Evolutionary conservation across 176 grass and related monocot species (phyloP).

Genomic region (Cenchrus fungigraminus): DNA sequence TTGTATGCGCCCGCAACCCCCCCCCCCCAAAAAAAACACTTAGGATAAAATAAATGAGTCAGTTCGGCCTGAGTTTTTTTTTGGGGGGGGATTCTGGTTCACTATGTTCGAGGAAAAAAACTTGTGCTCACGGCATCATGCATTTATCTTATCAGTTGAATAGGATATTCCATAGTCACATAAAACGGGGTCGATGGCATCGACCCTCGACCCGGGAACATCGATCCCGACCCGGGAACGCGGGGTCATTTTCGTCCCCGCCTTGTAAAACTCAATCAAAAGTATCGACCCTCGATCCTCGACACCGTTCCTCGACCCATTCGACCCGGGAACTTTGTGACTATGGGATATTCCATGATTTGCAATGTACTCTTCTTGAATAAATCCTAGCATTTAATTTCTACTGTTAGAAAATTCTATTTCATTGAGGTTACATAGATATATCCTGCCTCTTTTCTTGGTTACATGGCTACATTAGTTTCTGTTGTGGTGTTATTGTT

Average conservation of each 20-base stretch:
- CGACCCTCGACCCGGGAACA: too few relatives aligned
- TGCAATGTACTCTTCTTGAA: not conserved
- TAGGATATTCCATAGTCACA: too few relatives aligned
- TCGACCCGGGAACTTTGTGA: too few relatives aligned
- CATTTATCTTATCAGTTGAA: not conserved
- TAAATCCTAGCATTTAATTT: constrained; percentile 5
- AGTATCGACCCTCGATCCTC: too few relatives aligned
- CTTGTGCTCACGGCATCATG: not conserved
- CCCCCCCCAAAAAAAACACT: too few relatives aligned
- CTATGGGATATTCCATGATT: not conserved
- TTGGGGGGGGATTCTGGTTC: not conserved
- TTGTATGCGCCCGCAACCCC: not conserved
- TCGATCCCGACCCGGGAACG: too few relatives aligned
- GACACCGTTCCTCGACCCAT: too few relatives aligned
- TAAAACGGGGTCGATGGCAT: too few relatives aligned
- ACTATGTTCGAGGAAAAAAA: not conserved
- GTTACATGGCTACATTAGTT: not conserved
- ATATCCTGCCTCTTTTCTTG: not conserved
- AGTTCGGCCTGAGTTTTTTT: too few relatives aligned
- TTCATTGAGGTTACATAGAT: constrained; percentile 19
- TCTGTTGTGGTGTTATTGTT: constrained; percentile 7
- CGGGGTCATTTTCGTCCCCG: too few relatives aligned
- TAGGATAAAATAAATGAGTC: too few relatives aligned
- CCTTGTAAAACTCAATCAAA: too few relatives aligned
- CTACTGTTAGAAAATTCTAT: not conserved